Base-by-base conservation (phyloP, 768 basidiomycete species). In the Hortiboletus campestris region DNA sequence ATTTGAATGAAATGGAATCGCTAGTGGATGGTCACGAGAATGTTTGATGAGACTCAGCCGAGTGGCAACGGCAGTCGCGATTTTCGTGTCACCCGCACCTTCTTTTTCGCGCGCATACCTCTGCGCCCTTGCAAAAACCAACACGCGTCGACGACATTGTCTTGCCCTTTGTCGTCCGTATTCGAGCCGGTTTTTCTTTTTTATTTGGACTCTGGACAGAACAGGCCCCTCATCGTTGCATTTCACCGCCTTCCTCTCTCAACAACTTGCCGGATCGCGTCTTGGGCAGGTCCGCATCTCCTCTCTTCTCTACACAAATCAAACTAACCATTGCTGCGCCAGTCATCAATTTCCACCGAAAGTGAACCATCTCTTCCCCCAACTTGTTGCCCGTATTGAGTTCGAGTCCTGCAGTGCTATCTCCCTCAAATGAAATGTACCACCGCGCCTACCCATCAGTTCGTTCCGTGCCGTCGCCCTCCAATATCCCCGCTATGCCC, bases 361-460 rank as follows among this genome's bases (percentile, higher is more conserved):
- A 71, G 67, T 67, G 56, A 70, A 56, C 51, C 51, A 4, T 46
- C 35, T 55, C 39, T 28, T 52, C 12, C 46, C n/a, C 6, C 31
- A 28, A 2, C 38, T 54, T 59, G 51, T 47, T 45, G 28, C 49
- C 32, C 52, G 45, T 56, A 49, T 61, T 65, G 51, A 69, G 45
- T 25, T 43, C 45, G 44, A 32, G 36, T 58, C 59, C 51, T 34
- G 38, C 58, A 72, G 67, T 71, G 69, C 63, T 61, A 53, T 73
- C 65, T 42, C 64, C 66, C n/a, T 67, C 68, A 51, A 71, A 75
- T 64, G 81, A 83, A 54, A 85, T 89, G 74, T 78, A 88, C 67
- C 82, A 87, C 67, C 80, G 87, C 39, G 75, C 84, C 7, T 75
- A 78, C 46, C 84, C 84, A 10, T 78, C 76, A 25, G 63, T 78